Evolutionary conservation across 2,329 filamentous ascomycete species (phyloP).

Genomic region (Penicillium sp.): DNA sequence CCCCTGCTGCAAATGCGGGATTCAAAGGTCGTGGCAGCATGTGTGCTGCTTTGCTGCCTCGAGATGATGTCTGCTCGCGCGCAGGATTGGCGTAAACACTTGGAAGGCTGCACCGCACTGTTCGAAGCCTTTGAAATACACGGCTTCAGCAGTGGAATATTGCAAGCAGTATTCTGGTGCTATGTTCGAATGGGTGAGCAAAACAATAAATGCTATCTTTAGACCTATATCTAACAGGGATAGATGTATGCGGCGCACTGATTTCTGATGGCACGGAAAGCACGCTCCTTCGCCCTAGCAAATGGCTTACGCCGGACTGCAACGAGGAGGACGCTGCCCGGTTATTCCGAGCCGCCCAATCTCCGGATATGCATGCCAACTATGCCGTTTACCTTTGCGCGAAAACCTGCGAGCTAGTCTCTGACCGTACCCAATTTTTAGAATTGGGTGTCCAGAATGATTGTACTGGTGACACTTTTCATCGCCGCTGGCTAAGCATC

Average conservation of each 20-base stretch:
- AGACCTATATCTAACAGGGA: constrained; percentile 1
- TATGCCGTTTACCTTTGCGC: constrained; percentile 59
- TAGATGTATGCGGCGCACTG: constrained; percentile 56
- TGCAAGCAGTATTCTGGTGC: constrained; percentile 59
- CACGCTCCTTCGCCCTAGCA: constrained; percentile 50
- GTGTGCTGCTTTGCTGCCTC: constrained; percentile 55
- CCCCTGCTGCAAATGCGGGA: constrained; percentile 50
- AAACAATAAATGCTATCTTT: neutral
- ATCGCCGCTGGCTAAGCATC: constrained; percentile 48
- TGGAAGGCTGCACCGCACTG: constrained; percentile 57
- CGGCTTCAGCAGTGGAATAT: constrained; percentile 52
- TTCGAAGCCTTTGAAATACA: constrained; percentile 53
- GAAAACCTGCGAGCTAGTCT: constrained; percentile 52
- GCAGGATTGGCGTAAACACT: constrained; percentile 56
- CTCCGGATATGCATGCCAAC: constrained; percentile 59
- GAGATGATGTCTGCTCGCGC: constrained; percentile 54
- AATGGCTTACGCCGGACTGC: constrained; percentile 49
- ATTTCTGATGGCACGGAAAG: constrained; percentile 53
- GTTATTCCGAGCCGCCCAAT: constrained; percentile 38
- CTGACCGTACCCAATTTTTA: constrained; percentile 49
- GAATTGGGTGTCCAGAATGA: constrained; percentile 51
- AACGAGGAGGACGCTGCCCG: constrained; percentile 37
- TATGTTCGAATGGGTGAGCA: constrained; percentile 55
- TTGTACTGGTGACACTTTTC: constrained; percentile 43
- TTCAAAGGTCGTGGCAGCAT: constrained; percentile 53